A percentile compares a stretch with the other conserved stretches of the same genome.
phyloP scores from a whole-genome alignment of 805 yeast species.

The Lipomyces anomalus region DNA sequence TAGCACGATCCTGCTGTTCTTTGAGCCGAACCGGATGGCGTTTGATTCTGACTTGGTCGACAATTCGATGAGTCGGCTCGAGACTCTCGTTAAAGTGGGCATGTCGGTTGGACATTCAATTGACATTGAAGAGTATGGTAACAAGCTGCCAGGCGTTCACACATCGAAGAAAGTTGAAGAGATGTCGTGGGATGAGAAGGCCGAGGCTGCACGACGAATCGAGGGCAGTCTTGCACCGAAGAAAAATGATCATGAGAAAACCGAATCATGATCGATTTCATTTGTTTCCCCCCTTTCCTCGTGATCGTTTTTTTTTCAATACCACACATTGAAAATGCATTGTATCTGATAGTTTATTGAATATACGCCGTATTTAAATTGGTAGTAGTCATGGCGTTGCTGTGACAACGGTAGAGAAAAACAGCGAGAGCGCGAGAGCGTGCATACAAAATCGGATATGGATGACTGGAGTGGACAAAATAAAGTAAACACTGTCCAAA shows the following conservation, averaged over 20 bases:
- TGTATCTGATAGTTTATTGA: no score
- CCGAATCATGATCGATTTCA: no score
- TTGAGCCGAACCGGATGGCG: constrained; percentile 39
- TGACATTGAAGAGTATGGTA: constrained; percentile 42
- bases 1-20: constrained; percentile 68
- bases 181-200: constrained; percentile 8
- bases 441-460: no score
- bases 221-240: constrained; percentile 14
- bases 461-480: no score
- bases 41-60: constrained; percentile 70
- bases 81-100: constrained; percentile 79
- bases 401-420: no score
- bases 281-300: no score
- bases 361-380: no score
- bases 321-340: no score
- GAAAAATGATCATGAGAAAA: background rate
- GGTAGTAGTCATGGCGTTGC: no score
- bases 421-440: no score
- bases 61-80: constrained; percentile 66
- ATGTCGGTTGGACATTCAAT: constrained; percentile 82
- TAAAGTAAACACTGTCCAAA: no score
- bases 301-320: no score
- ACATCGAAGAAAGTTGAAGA: constrained; percentile 41
- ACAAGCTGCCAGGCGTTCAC: constrained; percentile 44
- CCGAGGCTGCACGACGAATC: constrained; percentile 19